Evolutionary conservation across 2,329 filamentous ascomycete genomes (phyloP).

Genomic region (Fusarium domesticum): DNA sequence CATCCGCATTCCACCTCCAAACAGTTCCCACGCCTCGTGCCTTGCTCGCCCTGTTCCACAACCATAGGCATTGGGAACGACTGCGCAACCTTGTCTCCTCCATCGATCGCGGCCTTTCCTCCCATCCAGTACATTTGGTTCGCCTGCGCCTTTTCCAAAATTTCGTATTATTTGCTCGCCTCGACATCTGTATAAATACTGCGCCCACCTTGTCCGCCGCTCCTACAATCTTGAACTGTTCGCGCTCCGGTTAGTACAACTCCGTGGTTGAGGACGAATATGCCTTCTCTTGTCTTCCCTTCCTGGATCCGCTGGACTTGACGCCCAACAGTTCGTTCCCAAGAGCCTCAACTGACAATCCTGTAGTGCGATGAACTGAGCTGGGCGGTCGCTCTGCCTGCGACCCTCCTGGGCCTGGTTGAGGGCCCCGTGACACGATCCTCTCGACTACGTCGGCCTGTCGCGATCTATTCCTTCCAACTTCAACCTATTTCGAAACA

Average conservation of each 20-base stretch:
- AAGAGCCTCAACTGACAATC: slow-evolving; percentile 10
- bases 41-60: slow-evolving; percentile 25
- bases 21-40: slow-evolving; percentile 12
- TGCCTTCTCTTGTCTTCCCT: slow-evolving; percentile 1
- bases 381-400: slow-evolving; percentile 31
- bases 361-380: slow-evolving; percentile 37
- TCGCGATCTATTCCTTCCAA: slow-evolving; percentile 6
- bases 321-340: slow-evolving; percentile 7
- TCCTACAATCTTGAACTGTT: slow-evolving; percentile 1
- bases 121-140: slow-evolving; percentile 24
- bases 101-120: slow-evolving; percentile 16
- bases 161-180: slow-evolving; percentile 3
- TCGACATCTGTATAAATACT: slow-evolving; percentile 21
- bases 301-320: slow-evolving; percentile 12
- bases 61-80: slow-evolving; percentile 16
- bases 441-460: slow-evolving; percentile 16
- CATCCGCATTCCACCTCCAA: slow-evolving; percentile 14
- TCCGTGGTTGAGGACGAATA: slow-evolving; percentile 8
- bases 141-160: slow-evolving; percentile 20
- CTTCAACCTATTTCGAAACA: not conserved
- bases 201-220: slow-evolving; percentile 4
- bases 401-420: slow-evolving; percentile 37
- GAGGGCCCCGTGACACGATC: slow-evolving; percentile 27
- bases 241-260: slow-evolving; percentile 24
- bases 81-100: slow-evolving; percentile 18